Conservation (phyloP, 345 rosid genomes). For the Raphanus sativus region DNA sequence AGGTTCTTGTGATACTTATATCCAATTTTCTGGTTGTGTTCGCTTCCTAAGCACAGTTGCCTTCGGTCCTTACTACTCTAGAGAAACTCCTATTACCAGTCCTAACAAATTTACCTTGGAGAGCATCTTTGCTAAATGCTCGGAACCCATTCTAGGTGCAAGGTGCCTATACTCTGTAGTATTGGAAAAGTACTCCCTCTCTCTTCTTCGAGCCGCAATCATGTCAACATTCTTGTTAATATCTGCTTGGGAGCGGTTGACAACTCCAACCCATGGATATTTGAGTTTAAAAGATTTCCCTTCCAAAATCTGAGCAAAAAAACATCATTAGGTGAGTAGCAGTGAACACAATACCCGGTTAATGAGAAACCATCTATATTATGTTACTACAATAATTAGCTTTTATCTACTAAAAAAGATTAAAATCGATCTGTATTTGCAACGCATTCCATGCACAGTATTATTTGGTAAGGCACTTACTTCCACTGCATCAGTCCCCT, state of each 20-base stretch:
- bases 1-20: constrained; percentile 8
- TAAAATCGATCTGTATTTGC: neutral
- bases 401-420: neutral
- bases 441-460: neutral
- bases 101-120: constrained; percentile 62
- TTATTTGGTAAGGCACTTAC: constrained; percentile 54
- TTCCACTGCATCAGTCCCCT: constrained; percentile 98
- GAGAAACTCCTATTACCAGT: constrained; percentile 7
- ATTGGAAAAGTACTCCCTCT: constrained; percentile 86
- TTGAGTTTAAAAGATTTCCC: constrained; percentile 87
- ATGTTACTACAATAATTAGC: neutral
- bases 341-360: constrained; percentile 24
- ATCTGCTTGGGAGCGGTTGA: constrained; percentile 98
- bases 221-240: constrained; percentile 96
- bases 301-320: constrained; percentile 70
- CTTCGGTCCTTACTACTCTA: constrained; percentile 46
- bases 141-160: constrained; percentile 96
- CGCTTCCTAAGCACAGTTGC: constrained; percentile 28
- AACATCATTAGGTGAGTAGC: constrained; percentile 17
- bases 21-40: neutral
- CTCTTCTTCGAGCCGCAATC: constrained; percentile 97
- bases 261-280: constrained; percentile 99
- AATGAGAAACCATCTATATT: constrained; percentile 7
- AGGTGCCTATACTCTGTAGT: constrained; percentile 96
- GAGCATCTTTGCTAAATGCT: constrained; percentile 92